Evolutionary conservation across 495 filamentous ascomycete genomes (phyloP), one percentile per base, ranked within the genome.

Genomic region (Neurospora sp.): DNA sequence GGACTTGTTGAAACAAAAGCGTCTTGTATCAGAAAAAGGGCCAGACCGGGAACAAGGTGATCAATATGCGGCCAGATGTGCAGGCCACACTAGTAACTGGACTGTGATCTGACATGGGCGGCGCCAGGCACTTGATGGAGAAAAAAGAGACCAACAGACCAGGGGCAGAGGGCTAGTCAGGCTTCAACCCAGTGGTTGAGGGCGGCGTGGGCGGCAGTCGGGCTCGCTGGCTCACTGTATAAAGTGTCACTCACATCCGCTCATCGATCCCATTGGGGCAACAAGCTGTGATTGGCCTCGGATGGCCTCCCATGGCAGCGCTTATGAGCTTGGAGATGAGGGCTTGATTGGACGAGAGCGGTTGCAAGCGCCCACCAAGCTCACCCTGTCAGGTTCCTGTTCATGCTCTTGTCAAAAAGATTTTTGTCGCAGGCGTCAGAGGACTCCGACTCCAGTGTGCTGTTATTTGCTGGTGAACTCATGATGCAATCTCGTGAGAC

Each of bases 61-160:
- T 78, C 78, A 79, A 80, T 79, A 82, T 82, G 81, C 81, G 79
- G 81, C 80, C 81, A 77, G 75, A 78, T 79, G 31, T 31, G 31
- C 31, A 31, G 31, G 31, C 31, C 31, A 31, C 31, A 31, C 31
- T 31, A n/a, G n/a, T n/a, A 31, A 31, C 31, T 31, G 31, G 31
- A 69, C 71, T 71, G 75, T 54, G 70, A 76, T 54, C 71, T 46
- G 20, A 54, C 46, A 54, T 54, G 46, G 20, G 20, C n/a, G 46
- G 46, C 27, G 54, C 72, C 46, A 72, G 74, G 70, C 71, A 72
- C 39, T 49, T 41, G 66, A 31, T 44, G 62, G 44, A 54, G 40
- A 70, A 40, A 69, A 39, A 37, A 31, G 27, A 31, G 27, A 31
- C 27, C 27, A 31, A 31, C 27, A 31, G 39, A 44, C 18, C 54